Evolutionary conservation across 2,329 filamentous ascomycete species (phyloP).

Genomic region (Ophiocordyceps camponoti-leonardi): DNA sequence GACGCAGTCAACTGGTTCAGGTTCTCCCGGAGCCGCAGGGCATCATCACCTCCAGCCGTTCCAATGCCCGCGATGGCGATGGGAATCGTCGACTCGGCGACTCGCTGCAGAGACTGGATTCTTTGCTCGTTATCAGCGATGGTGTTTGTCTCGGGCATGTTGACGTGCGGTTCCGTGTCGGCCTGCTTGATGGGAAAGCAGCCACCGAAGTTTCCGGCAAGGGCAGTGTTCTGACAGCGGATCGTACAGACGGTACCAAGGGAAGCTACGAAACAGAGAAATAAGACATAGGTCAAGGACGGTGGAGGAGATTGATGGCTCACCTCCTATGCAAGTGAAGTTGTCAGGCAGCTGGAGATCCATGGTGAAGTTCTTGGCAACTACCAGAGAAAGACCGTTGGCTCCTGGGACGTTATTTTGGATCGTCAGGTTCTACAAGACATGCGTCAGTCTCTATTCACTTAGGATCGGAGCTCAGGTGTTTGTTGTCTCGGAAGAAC

Average conservation of each 20-base stretch:
- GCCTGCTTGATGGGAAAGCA: not conserved
- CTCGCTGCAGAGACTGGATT: not conserved
- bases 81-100: not conserved
- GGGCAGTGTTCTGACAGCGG: not conserved
- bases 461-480: no score
- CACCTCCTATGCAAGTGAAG: slow-evolving; percentile 32
- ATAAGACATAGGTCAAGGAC: not conserved
- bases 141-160: not conserved
- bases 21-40: not conserved
- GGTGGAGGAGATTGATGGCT: slow-evolving; percentile 4
- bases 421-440: slow-evolving; percentile 24
- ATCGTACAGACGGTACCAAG: not conserved
- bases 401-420: slow-evolving; percentile 40
- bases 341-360: slow-evolving; percentile 32
- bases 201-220: not conserved
- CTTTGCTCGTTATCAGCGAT: not conserved
- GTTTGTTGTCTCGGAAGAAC: no score
- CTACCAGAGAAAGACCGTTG: slow-evolving; percentile 39
- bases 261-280: not conserved
- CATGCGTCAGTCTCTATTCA: no score
- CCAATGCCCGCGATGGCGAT: not conserved
- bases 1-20: not conserved
- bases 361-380: slow-evolving; percentile 37
- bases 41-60: not conserved
- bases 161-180: not conserved